phyloP scores from a whole-genome alignment of 2,329 filamentous ascomycete genomes.

The Dactylellina leptospora region DNA sequence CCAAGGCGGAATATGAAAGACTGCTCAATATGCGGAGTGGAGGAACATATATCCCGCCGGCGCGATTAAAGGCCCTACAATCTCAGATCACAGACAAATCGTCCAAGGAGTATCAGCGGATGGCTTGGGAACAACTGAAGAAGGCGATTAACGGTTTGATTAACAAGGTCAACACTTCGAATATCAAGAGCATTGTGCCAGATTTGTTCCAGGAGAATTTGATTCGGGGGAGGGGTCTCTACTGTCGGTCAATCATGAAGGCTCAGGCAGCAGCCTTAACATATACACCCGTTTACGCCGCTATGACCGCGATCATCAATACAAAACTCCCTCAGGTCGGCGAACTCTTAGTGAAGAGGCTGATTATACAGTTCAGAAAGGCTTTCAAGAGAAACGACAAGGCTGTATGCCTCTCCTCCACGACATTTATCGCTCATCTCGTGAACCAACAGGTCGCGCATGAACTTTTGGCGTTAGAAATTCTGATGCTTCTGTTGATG shows the following conservation, averaged over 20 bases:
- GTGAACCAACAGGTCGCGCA: constrained; percentile 96
- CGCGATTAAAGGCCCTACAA: constrained; percentile 87
- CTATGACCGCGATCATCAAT: constrained; percentile 95
- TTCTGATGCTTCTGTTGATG: constrained; percentile 80
- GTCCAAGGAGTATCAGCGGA: constrained; percentile 96
- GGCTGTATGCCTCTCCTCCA: constrained; percentile 88
- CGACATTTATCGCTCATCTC: constrained; percentile 92
- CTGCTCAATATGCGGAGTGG: constrained; percentile 91
- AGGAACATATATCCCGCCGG: constrained; percentile 95
- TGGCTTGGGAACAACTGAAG: constrained; percentile 98
- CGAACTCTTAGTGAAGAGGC: constrained; percentile 86
- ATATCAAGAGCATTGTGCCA: constrained; percentile 97
- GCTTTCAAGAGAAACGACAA: constrained; percentile 96
- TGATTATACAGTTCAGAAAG: constrained; percentile 92
- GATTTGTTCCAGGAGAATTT: constrained; percentile 96
- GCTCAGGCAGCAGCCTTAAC: constrained; percentile 94
- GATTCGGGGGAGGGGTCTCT: constrained; percentile 86
- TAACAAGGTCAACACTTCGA: constrained; percentile 98
- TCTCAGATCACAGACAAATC: constrained; percentile 96
- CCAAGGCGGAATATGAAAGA: constrained; percentile 93
- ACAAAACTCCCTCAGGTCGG: constrained; percentile 95
- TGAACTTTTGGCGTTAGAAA: constrained; percentile 91
- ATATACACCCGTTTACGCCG: constrained; percentile 95
- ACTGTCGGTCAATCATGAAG: constrained; percentile 98
- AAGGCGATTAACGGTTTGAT: constrained; percentile 98